phyloP scores from a whole-genome alignment of 805 yeast genomes.

The Zygosaccharomyces gambellarensis region DNA sequence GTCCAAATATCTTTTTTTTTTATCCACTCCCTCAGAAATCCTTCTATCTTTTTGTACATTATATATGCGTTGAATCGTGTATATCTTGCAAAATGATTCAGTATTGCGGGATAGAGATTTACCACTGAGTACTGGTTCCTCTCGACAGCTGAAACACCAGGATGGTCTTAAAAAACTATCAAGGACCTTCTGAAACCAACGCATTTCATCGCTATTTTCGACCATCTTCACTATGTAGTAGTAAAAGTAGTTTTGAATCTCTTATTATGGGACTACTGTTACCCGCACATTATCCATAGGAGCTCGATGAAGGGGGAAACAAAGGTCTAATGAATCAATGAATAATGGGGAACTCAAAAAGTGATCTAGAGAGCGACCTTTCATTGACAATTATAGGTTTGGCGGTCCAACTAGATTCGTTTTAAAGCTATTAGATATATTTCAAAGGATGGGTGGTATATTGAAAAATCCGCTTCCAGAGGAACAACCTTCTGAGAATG shows the following conservation, averaged over 20 bases:
- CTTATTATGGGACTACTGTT: not conserved
- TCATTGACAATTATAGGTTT: no score
- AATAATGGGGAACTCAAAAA: not conserved
- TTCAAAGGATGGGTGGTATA: constrained; percentile 41
- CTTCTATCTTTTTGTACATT: not conserved
- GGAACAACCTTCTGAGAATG: constrained; percentile 22
- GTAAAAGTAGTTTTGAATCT: no score
- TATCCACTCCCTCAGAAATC: no score
- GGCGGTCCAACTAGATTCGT: not conserved
- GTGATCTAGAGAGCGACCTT: no score
- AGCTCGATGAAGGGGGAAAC: not conserved
- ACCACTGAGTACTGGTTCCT: no score
- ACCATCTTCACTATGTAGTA: no score
- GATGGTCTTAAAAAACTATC: no score
- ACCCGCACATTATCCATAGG: not conserved
- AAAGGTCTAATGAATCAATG: not conserved
- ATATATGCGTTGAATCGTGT: constrained; percentile 1
- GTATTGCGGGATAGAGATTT: no score
- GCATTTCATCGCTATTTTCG: no score
- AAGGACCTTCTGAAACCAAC: no score
- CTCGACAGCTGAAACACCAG: no score
- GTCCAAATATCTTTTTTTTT: not conserved
- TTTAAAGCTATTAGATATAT: no score
- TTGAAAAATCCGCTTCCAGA: constrained; percentile 45
- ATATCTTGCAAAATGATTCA: not conserved